A percentile compares a stretch with the other conserved stretches of the same genome.
Evolutionary conservation across 345 rosid species (phyloP).

Genomic region (Lepidium didymum): DNA sequence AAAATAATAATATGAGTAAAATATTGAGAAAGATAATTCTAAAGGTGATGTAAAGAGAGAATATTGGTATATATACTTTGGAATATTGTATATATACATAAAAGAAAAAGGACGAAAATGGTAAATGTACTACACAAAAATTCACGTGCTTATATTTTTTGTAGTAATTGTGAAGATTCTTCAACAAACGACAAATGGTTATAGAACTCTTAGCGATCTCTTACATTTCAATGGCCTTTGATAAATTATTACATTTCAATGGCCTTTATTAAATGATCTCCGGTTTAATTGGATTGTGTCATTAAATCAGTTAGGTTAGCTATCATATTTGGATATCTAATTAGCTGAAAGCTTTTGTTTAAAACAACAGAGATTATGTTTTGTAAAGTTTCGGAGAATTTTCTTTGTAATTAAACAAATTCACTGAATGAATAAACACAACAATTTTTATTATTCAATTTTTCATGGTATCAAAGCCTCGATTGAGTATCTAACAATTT

Average conservation of each 20-base stretch:
- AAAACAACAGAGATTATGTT: too few relatives aligned
- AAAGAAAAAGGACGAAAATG: not conserved
- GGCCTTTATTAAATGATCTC: not conserved
- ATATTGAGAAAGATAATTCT: conserved; percentile 2
- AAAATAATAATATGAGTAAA: not conserved
- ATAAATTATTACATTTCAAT: not conserved
- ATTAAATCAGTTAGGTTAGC: too few relatives aligned
- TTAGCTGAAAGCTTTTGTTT: too few relatives aligned
- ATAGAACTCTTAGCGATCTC: not conserved
- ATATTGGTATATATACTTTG: not conserved
- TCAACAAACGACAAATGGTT: not conserved
- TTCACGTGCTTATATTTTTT: conserved; percentile 7
- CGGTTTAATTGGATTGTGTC: too few relatives aligned
- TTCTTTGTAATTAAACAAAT: too few relatives aligned
- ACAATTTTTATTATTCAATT: too few relatives aligned
- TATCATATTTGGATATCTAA: too few relatives aligned
- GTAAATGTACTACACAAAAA: not conserved
- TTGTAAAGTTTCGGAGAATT: too few relatives aligned
- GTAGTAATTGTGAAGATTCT: conserved; percentile 5
- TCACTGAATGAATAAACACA: too few relatives aligned
- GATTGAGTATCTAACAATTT: too few relatives aligned
- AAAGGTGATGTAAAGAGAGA: conserved; percentile 7
- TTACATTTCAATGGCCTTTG: not conserved
- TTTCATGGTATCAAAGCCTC: too few relatives aligned
- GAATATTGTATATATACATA: not conserved